A percentile compares a stretch with the other conserved stretches of the same genome.
These are phyloP conservation scores for Suaeda aralocaspica DNA, from an alignment of 148 eudicot genomes.

Conservation along the genomic window DNA sequence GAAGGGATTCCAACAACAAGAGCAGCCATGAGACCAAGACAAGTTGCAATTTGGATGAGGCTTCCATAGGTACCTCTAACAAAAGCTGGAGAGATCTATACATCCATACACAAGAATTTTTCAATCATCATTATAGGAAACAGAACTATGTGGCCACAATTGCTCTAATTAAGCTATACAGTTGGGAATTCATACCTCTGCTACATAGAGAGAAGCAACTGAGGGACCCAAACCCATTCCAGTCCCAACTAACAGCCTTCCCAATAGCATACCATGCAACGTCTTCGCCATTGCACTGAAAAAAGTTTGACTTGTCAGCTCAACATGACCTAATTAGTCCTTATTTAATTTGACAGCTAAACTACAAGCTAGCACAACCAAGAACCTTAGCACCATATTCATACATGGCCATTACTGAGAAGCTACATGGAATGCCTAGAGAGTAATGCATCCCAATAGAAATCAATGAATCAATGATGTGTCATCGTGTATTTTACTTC, in stretches of 20 bases:
- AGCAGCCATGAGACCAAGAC: conserved; percentile 77
- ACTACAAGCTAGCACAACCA: neutral
- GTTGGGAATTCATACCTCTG: conserved; percentile 57
- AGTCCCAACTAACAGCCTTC: conserved; percentile 79
- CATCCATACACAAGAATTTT: conserved; percentile 11
- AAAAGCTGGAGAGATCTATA: conserved; percentile 88
- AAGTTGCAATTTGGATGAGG: conserved; percentile 90
- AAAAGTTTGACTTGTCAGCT: conserved; percentile 19
- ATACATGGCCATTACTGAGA: neutral
- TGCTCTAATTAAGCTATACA: neutral
- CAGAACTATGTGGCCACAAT: neutral
- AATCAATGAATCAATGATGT: neutral
- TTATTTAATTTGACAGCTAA: neutral
- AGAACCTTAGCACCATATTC: neutral
- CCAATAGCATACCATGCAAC: conserved; percentile 80
- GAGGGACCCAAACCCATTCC: conserved; percentile 94
- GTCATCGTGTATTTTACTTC: neutral
- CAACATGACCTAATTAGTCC: conserved; percentile 4
- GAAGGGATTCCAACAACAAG: conserved; percentile 79
- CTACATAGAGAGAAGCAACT: conserved; percentile 82
- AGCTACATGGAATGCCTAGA: neutral
- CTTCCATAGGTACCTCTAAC: conserved; percentile 98
- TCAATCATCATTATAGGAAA: conserved; percentile 1
- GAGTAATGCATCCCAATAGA: neutral
- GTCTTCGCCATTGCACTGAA: conserved; percentile 70